Conservation (phyloP, 2,329 filamentous ascomycete species). For the Aspergillus sp. region DNA sequence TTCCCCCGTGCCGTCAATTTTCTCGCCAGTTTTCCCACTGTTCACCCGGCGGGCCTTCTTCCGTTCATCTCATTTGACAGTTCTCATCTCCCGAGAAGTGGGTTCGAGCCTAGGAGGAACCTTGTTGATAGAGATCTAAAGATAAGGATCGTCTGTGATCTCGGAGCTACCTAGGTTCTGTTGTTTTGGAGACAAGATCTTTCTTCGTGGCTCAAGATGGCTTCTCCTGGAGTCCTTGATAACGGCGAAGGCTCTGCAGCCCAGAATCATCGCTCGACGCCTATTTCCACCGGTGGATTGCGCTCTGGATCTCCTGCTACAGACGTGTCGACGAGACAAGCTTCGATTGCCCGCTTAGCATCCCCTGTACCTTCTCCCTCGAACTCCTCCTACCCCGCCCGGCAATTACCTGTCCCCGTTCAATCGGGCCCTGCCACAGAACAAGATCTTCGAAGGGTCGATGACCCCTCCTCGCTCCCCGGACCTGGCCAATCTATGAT, state of each 20-base stretch:
- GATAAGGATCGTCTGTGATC: background rate
- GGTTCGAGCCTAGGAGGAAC: background rate
- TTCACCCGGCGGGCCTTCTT: background rate
- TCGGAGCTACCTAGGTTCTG: no score
- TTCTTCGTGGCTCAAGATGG: slow-evolving; percentile 11
- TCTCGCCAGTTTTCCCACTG: slow-evolving; percentile 3
- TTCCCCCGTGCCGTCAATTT: no score
- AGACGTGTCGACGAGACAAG: slow-evolving; percentile 49
- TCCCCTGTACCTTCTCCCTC: slow-evolving; percentile 54
- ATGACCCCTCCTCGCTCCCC: slow-evolving; percentile 57
- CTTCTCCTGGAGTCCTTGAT: slow-evolving; percentile 28
- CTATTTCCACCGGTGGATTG: slow-evolving; percentile 31
- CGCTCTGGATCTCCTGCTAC: slow-evolving; percentile 37
- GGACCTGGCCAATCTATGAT: slow-evolving; percentile 85
- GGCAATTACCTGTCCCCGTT: slow-evolving; percentile 44
- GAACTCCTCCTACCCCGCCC: slow-evolving; percentile 31
- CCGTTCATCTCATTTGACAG: background rate
- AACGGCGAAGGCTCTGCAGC: slow-evolving; percentile 39
- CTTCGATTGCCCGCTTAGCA: slow-evolving; percentile 55
- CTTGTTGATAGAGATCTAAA: background rate
- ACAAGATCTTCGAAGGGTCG: slow-evolving; percentile 63
- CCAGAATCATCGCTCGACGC: slow-evolving; percentile 30
- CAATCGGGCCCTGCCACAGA: slow-evolving; percentile 50
- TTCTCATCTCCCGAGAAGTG: background rate
- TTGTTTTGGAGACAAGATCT: background rate